Percentiles rank a stretch among this genome's conserved stretches.
Conservation (phyloP, 441 rosid species). For the Rhodomyrtus psidioides region DNA sequence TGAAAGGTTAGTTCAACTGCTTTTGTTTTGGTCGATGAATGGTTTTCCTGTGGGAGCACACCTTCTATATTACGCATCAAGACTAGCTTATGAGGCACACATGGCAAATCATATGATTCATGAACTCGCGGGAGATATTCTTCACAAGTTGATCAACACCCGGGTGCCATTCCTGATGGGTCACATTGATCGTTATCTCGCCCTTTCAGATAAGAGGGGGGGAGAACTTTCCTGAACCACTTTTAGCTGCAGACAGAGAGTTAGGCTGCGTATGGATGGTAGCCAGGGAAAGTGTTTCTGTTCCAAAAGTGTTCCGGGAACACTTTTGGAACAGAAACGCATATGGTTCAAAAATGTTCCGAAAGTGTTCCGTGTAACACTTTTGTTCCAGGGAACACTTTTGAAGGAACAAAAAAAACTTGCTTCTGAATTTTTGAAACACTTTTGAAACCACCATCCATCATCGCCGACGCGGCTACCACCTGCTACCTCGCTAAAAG, state of each 20-base stretch:
- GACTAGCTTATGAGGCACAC: slow-evolving; percentile 38
- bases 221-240: slow-evolving; percentile 5
- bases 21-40: slow-evolving; percentile 28
- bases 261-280: too few relatives aligned
- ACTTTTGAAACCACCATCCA: too few relatives aligned
- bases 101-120: slow-evolving; percentile 14
- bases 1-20: slow-evolving; percentile 23
- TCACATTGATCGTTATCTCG: slow-evolving; percentile 32
- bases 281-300: too few relatives aligned
- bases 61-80: slow-evolving; percentile 27
- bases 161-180: slow-evolving; percentile 20
- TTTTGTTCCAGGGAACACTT: too few relatives aligned
- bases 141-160: slow-evolving; percentile 8
- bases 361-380: too few relatives aligned
- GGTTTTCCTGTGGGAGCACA: slow-evolving; percentile 37
- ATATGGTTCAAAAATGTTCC: too few relatives aligned
- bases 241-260: slow-evolving; percentile 13
- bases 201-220: slow-evolving; percentile 13
- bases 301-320: too few relatives aligned
- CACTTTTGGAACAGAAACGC: too few relatives aligned
- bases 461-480: too few relatives aligned
- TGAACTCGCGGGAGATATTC: slow-evolving; percentile 1
- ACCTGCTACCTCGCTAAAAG: too few relatives aligned
- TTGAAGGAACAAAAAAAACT: too few relatives aligned
- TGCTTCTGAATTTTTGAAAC: too few relatives aligned